A percentile compares a stretch with the other conserved stretches of the same genome.
Evolutionary conservation across 2,329 filamentous ascomycete species (phyloP).

Genomic region (Diaporthe sp.): DNA sequence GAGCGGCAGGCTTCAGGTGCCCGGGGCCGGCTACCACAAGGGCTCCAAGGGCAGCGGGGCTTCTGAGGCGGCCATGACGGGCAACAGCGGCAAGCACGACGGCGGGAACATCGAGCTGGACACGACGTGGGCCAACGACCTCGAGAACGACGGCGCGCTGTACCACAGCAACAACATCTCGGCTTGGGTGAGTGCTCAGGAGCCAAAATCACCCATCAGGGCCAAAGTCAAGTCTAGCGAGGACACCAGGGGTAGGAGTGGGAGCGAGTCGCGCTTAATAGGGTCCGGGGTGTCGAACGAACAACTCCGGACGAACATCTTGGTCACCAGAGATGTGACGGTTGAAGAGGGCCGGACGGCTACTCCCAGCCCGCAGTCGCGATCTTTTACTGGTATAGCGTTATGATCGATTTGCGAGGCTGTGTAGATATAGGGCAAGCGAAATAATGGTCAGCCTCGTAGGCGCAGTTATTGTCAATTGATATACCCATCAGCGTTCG

Average conservation of each 20-base stretch:
- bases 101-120: slow-evolving; percentile 12
- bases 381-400: slow-evolving; percentile 10
- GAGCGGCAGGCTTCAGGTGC: not conserved
- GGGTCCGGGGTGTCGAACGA: slow-evolving; percentile 9
- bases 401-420: slow-evolving; percentile 1
- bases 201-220: slow-evolving; percentile 5
- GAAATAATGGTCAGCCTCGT: not conserved
- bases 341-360: slow-evolving; percentile 18
- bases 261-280: slow-evolving; percentile 15
- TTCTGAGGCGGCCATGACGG: not conserved
- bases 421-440: not conserved
- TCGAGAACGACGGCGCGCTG: slow-evolving; percentile 19
- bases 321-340: slow-evolving; percentile 17
- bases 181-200: slow-evolving; percentile 35
- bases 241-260: not conserved
- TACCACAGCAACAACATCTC: slow-evolving; percentile 35
- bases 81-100: not conserved
- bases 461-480: not conserved
- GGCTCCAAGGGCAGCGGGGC: slow-evolving; percentile 14
- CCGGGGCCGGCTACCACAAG: not conserved
- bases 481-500: slow-evolving; percentile 2
- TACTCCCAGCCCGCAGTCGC: slow-evolving; percentile 12
- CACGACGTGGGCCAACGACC: slow-evolving; percentile 29
- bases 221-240: not conserved
- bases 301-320: slow-evolving; percentile 16